Evolutionary conservation across 768 basidiomycete species (phyloP), one percentile per base, ranked within the genome.

Genomic region (Paxillus ammoniavirescens): DNA sequence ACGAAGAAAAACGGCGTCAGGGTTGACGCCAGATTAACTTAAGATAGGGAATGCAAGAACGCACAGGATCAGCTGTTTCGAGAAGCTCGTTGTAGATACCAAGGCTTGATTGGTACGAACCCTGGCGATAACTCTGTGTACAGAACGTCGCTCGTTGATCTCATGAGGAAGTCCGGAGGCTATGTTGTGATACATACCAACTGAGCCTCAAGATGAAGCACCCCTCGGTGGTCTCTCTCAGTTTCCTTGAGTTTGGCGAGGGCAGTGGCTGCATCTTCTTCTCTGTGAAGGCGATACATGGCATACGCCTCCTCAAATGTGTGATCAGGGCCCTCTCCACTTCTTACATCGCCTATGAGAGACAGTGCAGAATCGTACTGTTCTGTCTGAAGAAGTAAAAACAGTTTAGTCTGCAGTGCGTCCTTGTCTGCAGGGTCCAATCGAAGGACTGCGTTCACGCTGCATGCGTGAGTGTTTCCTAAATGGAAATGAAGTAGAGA

Each of bases 311-410:
- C 76, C 71, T 93, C 91, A 67, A 93, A 86, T 9, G 74, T 72
- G 36, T 59, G 49, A 37, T 68, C 60, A 33, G 56, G 46, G 28
- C 56, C 41, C 14, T 49, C 47, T 6, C 49, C 45, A 44, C 45
- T 33, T 21, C 51, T 50, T 46, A 58, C 54, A 36, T 65, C 54
- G 58, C 67, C 57, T 58, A 89, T 77, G 41, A 93, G 72, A 3
- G 74, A 68, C 8, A 96, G 75, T 4, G 94, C 93, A 12, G 77
- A 63, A 5, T 76, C 70, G 63, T 94, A 92, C 54, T 87, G 86
- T 65, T 95, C 94, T 1, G 87, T 91, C 62, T 96, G 93, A 45
- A 96, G 74, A 35, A 94, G 77, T 33, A 96, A 73, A 70, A 91
- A 93, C n/a, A 95, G 73, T 65, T 93, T 92, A 10, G 93, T 89